Evolutionary conservation across 1,139 yeast genomes (phyloP), one percentile per base, ranked within the genome.

Genomic region (Hemisphaericaspora xylofermentans): DNA sequence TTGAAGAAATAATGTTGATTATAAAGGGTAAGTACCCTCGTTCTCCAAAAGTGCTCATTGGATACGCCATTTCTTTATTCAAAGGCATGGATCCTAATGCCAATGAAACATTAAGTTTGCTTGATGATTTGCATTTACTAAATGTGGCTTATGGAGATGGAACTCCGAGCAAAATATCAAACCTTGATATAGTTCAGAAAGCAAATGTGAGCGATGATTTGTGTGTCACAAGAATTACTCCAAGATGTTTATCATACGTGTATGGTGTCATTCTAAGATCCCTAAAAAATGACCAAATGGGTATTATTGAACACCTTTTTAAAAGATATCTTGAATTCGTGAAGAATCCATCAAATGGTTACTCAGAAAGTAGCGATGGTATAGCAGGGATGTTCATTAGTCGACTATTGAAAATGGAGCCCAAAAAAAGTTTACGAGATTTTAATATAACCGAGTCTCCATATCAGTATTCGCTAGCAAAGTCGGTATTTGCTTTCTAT

Each of bases 41-140:
- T 4, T 60, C 67, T 6, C 74, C 75, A 1, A 60, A 66, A 34
- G 60, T 70, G 2, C 52, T 68, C 10, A 52, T 68, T 6, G 76
- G 76, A 1, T 72, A 72, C 45, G 60, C 63, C 21, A 60, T 63
- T 0, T 56, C 71, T 1, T 50, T 69, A 32, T 69, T 60, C 44
- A 52, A 51, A 13, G 54, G 49, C 14, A 25, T 35, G 8, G 25
- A 44, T 18, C 14, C 29, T 4, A 32, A 39, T 1, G 31, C 17
- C 3, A 32, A 49, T 10, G 32, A 42, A 13, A 56, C 59, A 2
- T 45, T 63, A 12, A 37, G 47, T 1, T 42, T 61, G 1, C 50
- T 69, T 17, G 58, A 65, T 42, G 57, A 60, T 4, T 47, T 66
- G 18, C 50, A 56, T 17, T 19, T 69, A 6, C 46, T 66, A 27